phyloP scores from a whole-genome alignment of 495 filamentous ascomycete genomes.

The Podospora appendiculata region DNA sequence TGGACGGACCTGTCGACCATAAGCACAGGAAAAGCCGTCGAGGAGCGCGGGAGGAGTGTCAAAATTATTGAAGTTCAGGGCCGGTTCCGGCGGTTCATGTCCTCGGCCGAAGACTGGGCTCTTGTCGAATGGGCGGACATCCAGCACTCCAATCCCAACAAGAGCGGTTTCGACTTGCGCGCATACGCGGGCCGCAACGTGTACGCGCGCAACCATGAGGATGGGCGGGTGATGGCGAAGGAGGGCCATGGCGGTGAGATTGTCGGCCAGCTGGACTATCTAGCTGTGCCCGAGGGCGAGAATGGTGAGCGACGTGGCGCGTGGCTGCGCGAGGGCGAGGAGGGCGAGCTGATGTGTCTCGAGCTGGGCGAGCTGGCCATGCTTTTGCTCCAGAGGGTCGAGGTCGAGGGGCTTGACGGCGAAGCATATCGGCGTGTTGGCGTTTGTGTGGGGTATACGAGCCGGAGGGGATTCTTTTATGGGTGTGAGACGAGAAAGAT shows the following conservation, averaged over 20 bases:
- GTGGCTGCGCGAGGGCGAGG: conserved; percentile 14
- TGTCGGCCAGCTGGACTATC: conserved; percentile 23
- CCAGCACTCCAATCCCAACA: conserved; percentile 9
- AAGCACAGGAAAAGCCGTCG: background rate
- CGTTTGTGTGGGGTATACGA: conserved; percentile 17
- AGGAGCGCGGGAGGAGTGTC: conserved; percentile 16
- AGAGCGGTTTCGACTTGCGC: conserved; percentile 15
- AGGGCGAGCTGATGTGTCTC: conserved; percentile 20
- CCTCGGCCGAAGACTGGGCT: background rate
- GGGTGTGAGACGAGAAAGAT: conserved; percentile 15
- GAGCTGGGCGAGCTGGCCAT: conserved; percentile 25
- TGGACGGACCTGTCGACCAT: background rate
- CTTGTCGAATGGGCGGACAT: conserved; percentile 12
- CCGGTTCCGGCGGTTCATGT: conserved; percentile 19
- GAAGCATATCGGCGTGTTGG: conserved; percentile 16
- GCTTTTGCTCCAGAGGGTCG: conserved; percentile 15
- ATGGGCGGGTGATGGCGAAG: conserved; percentile 18
- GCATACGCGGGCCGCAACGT: conserved; percentile 11
- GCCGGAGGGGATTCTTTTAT: conserved; percentile 23
- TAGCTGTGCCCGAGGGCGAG: background rate
- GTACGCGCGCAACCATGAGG: conserved; percentile 11
- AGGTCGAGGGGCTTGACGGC: background rate
- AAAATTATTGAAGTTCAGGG: conserved; percentile 18
- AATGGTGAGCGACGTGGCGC: background rate
- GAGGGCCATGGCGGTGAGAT: conserved; percentile 24